These are phyloP conservation scores for Colletotrichum sp. DNA, from an alignment of 2,329 filamentous ascomycete genomes.

Conservation along the genomic window DNA sequence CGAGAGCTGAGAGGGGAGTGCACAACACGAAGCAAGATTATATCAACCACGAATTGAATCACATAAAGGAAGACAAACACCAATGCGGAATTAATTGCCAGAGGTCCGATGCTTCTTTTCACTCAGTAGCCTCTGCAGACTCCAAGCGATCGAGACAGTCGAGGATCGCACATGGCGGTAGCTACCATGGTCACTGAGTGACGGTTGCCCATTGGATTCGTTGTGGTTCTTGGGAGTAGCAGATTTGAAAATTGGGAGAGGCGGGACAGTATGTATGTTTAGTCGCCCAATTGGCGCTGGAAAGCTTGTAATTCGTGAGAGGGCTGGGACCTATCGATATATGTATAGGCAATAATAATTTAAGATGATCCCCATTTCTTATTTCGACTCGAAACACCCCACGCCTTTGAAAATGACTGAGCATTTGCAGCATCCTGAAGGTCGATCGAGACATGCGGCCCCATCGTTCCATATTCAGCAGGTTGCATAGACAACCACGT, in stretches of 20 bases:
- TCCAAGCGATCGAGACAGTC: rapidly evolving
- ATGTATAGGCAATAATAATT: background rate
- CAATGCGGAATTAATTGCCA: too few relatives aligned
- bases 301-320: background rate
- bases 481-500: rapidly evolving
- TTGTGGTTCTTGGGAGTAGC: too few relatives aligned
- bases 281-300: background rate
- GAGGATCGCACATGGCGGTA: background rate
- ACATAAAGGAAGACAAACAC: too few relatives aligned
- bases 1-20: too few relatives aligned
- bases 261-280: background rate
- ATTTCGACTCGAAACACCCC: rapidly evolving
- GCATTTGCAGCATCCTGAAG: rapidly evolving
- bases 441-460: rapidly evolving
- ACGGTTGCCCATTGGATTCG: rapidly evolving
- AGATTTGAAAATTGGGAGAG: background rate
- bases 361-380: background rate
- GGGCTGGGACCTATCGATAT: background rate
- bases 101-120: too few relatives aligned
- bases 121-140: too few relatives aligned
- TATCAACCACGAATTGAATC: too few relatives aligned
- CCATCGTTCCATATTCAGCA: background rate
- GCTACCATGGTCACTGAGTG: background rate
- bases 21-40: too few relatives aligned
- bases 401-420: rapidly evolving